These are phyloP conservation scores for Polygonum maritimum DNA, from an alignment of 148 eudicot species.

Conservation along the genomic window DNA sequence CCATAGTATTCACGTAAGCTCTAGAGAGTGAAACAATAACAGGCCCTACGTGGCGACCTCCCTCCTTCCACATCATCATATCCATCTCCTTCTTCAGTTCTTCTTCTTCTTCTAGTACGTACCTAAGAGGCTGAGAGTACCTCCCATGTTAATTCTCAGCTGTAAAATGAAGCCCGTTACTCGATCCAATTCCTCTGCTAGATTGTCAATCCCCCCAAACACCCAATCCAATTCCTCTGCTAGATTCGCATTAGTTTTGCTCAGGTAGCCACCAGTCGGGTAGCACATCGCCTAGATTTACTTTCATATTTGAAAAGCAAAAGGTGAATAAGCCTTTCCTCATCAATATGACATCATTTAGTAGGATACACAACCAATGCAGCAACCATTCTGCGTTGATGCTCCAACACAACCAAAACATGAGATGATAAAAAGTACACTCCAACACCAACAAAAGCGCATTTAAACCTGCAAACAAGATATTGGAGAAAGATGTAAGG, in stretches of 20 bases:
- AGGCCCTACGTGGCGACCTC: too few relatives aligned
- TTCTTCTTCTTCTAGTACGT: too few relatives aligned
- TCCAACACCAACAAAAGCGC: slow-evolving; percentile 63
- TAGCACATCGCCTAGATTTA: background rate
- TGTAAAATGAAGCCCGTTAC: too few relatives aligned
- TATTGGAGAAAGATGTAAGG: background rate
- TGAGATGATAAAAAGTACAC: slow-evolving; percentile 59
- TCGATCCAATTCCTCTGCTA: too few relatives aligned
- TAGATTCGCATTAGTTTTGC: background rate
- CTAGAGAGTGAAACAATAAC: too few relatives aligned
- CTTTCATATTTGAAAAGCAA: background rate
- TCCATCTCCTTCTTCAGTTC: too few relatives aligned
- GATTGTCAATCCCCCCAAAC: too few relatives aligned
- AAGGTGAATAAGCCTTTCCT: background rate
- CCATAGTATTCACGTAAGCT: too few relatives aligned
- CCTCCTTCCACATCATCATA: too few relatives aligned
- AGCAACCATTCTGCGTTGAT: slow-evolving; percentile 70
- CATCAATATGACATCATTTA: background rate
- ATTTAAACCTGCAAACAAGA: slow-evolving; percentile 66
- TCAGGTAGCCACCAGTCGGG: background rate
- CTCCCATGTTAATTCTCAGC: too few relatives aligned
- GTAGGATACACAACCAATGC: slow-evolving; percentile 84
- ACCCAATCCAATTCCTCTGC: too few relatives aligned
- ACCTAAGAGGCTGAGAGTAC: too few relatives aligned
- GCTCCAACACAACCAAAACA: slow-evolving; percentile 94